Percentiles rank a stretch among this genome's conserved stretches.
These are phyloP conservation scores for Talaromyces funiculosus DNA, from an alignment of 2,329 filamentous ascomycete species.

Conservation along the genomic window DNA sequence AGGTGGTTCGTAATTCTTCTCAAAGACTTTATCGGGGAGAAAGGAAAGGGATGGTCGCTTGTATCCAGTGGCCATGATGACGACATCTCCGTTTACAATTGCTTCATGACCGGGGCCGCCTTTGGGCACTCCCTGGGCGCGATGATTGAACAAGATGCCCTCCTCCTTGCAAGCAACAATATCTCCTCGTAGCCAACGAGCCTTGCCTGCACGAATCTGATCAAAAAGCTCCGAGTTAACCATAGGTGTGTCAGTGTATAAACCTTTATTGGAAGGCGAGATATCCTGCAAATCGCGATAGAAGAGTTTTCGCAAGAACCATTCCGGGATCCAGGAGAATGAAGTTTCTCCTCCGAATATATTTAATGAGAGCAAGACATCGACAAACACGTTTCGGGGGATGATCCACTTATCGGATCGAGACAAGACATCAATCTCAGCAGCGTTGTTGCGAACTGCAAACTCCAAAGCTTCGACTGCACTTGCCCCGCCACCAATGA, in stretches of 20 bases:
- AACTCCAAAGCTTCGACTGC: constrained; percentile 81
- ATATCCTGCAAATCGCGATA: constrained; percentile 74
- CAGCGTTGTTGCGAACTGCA: constrained; percentile 60
- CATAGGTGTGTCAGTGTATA: constrained; percentile 84
- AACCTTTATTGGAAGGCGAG: constrained; percentile 61
- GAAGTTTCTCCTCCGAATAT: constrained; percentile 71
- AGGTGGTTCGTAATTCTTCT: constrained; percentile 67
- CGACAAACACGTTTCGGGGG: constrained; percentile 69
- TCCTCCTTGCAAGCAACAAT: constrained; percentile 60
- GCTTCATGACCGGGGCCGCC: constrained; percentile 65
- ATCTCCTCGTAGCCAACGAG: constrained; percentile 76
- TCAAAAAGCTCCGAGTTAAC: constrained; percentile 77
- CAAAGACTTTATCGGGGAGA: constrained; percentile 66
- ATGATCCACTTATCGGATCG: constrained; percentile 85
- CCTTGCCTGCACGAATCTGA: constrained; percentile 64
- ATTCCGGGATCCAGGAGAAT: constrained; percentile 73
- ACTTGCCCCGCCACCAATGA: constrained; percentile 74
- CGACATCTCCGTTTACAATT: constrained; percentile 65
- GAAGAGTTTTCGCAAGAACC: constrained; percentile 69
- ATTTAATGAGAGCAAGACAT: constrained; percentile 69
- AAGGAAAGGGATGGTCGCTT: constrained; percentile 68
- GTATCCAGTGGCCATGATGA: constrained; percentile 80
- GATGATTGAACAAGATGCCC: constrained; percentile 66
- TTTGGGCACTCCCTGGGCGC: constrained; percentile 66
- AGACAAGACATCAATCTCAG: constrained; percentile 66